Evolutionary conservation across 495 filamentous ascomycete species (phyloP).

Genomic region (Aeminium ludgeri): DNA sequence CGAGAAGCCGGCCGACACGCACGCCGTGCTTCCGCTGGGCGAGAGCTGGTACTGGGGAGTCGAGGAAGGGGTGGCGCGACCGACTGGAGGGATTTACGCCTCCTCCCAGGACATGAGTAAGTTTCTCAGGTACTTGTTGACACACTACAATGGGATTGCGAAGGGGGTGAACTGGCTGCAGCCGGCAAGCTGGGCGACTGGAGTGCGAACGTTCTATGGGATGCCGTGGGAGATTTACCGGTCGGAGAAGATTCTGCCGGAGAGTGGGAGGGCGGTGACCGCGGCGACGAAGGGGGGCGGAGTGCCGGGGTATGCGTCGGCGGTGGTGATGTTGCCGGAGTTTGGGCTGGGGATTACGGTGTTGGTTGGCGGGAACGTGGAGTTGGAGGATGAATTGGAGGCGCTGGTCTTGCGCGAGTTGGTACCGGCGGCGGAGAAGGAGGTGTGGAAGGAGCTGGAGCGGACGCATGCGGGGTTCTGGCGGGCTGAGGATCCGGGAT

Average conservation of each 20-base stretch:
- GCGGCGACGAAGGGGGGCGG: slow-evolving; percentile 23
- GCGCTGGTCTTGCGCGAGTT: slow-evolving; percentile 16
- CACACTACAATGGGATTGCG: slow-evolving; percentile 23
- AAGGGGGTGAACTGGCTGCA: slow-evolving; percentile 21
- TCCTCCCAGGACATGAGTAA: slow-evolving; percentile 18
- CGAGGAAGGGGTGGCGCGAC: slow-evolving; percentile 19
- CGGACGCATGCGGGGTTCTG: slow-evolving; percentile 16
- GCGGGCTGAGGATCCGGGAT: slow-evolving; percentile 1
- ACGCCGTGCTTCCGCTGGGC: slow-evolving; percentile 21
- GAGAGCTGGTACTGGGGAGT: slow-evolving; percentile 20
- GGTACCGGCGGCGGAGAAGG: slow-evolving; percentile 18
- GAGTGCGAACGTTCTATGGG: slow-evolving; percentile 20
- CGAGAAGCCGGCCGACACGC: slow-evolving; percentile 15
- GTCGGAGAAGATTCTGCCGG: slow-evolving; percentile 15
- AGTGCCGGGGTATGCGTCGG: slow-evolving; percentile 18
- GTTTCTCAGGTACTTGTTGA: slow-evolving; percentile 22
- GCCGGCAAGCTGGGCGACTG: slow-evolving; percentile 15
- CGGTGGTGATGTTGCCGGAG: slow-evolving; percentile 20
- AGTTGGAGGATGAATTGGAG: slow-evolving; percentile 10
- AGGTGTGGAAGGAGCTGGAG: slow-evolving; percentile 14
- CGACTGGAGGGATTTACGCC: slow-evolving; percentile 25
- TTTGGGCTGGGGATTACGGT: slow-evolving; percentile 24
- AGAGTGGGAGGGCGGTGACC: slow-evolving; percentile 17
- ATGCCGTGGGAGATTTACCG: slow-evolving; percentile 27
- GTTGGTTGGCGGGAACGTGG: slow-evolving; percentile 14